Evolutionary conservation across 2,329 filamentous ascomycete genomes (phyloP), one percentile per base, ranked within the genome.

Genomic region (Botrytis elliptica): DNA sequence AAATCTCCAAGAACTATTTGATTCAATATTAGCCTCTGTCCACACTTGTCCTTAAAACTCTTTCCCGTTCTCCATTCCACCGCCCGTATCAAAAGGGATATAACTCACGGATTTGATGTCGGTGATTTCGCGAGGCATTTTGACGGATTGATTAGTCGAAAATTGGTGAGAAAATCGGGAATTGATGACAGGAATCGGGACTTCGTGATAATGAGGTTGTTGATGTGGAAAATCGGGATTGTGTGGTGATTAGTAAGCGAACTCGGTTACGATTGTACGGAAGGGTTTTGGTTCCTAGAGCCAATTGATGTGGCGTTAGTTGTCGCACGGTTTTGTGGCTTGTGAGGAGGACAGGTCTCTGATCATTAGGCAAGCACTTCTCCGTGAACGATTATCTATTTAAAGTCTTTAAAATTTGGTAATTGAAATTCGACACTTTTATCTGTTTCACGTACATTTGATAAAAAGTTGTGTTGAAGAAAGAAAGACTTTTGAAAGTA

Each of bases 1-100:
- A 97, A 91, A 99, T 97, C 92, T 98, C 96, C 86, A 99, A 97
- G 93, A 99, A 99, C 90, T 97, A 42, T 59, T 40, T 20, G 40
- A 70, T 44, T 46, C 42, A 55, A 44, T 29, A 71, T 76, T 72
- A 76, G 73, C 55, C 38, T 73, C 22, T 64, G 20, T 36, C 36
- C 62, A 29, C 20, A 44, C 12, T 57, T 44, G 16, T n/a, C 12
- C 36, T 40, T 3, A 33, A 67, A 36, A 55, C 5, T 44, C 29
- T 25, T 65, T 52, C 25, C 29, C 52, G 29, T 46, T 71, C 60
- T 22, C 60, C 14, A 52, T 66, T 55, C 46, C 46, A 59, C 29
- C 44, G 20, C 20, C 18, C 12, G 52, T 10, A n/a, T 42, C 42
- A 57, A 16, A 73, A 62, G 49, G 36, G 20, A 55, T 49, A 67